Percentiles rank a stretch among this genome's conserved stretches.
Evolutionary conservation across 352 stramenopile genomes (phyloP).

Genomic region (Thraustotheca clavata): DNA sequence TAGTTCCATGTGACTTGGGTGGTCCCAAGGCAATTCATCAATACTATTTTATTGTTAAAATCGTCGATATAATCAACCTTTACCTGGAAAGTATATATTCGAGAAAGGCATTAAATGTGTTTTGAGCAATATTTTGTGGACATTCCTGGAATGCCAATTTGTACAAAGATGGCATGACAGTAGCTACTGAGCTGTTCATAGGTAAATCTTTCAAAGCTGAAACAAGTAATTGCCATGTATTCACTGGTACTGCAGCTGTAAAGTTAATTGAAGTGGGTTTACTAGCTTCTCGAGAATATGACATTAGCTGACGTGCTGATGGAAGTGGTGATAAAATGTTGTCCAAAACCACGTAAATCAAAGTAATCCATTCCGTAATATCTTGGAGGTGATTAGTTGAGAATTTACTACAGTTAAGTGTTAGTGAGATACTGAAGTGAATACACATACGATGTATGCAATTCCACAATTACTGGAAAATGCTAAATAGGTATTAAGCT

Average conservation of each 20-base stretch:
- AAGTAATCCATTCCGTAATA: conserved; percentile 6
- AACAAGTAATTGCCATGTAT: not conserved
- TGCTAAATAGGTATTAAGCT: not conserved
- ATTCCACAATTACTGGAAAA: not conserved
- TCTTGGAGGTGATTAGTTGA: not conserved
- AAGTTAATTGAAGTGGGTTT: not conserved
- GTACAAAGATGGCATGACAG: conserved; percentile 11
- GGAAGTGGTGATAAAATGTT: not conserved
- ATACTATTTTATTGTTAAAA: not conserved
- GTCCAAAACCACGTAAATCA: not conserved
- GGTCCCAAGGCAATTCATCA: not conserved
- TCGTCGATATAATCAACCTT: not conserved
- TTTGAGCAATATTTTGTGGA: not conserved
- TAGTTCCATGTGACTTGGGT: conserved; percentile 1
- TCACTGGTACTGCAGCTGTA: not conserved
- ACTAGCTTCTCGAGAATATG: not conserved
- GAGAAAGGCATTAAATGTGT: not conserved
- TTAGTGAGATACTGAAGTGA: not conserved
- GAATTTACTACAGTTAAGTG: not conserved
- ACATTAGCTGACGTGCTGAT: not conserved
- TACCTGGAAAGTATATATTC: not conserved
- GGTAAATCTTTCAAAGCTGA: not conserved
- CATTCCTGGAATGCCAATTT: not conserved
- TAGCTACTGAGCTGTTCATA: not conserved
- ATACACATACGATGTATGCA: not conserved